Evolutionary conservation across 441 rosid genomes (phyloP).

Genomic region (Erodium chrysanthum): DNA sequence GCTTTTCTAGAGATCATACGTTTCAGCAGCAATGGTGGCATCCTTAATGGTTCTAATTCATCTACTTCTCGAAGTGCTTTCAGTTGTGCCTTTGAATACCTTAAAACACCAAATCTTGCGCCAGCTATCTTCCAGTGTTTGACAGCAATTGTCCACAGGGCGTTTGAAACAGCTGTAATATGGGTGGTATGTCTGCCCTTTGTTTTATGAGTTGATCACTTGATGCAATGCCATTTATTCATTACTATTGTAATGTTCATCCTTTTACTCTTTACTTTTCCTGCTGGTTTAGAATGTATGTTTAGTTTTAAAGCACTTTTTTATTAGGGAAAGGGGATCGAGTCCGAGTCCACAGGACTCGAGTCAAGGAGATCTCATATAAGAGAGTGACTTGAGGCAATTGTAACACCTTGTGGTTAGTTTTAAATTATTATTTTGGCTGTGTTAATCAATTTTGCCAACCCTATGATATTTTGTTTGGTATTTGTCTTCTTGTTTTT

Average conservation of each 20-base stretch:
- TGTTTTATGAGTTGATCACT: conserved; percentile 14
- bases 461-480: neutral
- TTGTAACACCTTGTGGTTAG: neutral
- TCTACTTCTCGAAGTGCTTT: conserved; percentile 89
- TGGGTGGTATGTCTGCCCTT: conserved; percentile 67
- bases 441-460: neutral
- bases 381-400: neutral
- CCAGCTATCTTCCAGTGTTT: conserved; percentile 91
- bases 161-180: conserved; percentile 78
- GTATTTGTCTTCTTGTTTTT: neutral
- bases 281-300: neutral
- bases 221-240: conserved; percentile 1
- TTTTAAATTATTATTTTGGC: neutral
- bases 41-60: conserved; percentile 67
- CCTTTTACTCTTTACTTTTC: neutral
- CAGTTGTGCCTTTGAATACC: conserved; percentile 89
- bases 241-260: neutral
- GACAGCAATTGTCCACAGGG: conserved; percentile 80
- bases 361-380: neutral
- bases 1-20: conserved; percentile 91
- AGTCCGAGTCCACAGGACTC: neutral
- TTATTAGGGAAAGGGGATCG: neutral
- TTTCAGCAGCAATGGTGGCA: conserved; percentile 95
- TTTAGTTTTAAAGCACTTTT: neutral
- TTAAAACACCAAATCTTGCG: conserved; percentile 84